Percentiles rank a stretch among this genome's conserved stretches.
These are phyloP conservation scores for Auricularia cornea DNA, from an alignment of 768 basidiomycete genomes.

Conservation along the genomic window DNA sequence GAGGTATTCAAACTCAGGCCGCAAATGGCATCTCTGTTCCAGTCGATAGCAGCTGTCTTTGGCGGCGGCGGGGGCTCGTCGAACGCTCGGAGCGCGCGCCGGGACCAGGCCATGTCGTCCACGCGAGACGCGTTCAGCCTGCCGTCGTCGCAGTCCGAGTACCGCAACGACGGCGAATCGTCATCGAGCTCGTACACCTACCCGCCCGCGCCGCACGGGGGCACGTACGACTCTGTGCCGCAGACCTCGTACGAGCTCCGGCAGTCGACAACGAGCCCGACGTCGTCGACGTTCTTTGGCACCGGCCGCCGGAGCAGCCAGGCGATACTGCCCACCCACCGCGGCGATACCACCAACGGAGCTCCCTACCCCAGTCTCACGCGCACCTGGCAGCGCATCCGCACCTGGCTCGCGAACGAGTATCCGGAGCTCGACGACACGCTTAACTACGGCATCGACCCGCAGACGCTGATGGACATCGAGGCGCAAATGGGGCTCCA, in stretches of 20 bases:
- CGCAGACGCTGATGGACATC: conserved; percentile 68
- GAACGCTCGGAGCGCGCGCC: conserved; percentile 17
- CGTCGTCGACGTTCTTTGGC: background rate
- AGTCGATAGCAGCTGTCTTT: conserved; percentile 9
- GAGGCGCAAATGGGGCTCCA: conserved; percentile 79
- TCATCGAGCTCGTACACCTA: conserved; percentile 54
- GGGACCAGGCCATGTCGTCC: conserved; percentile 58
- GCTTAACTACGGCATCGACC: conserved; percentile 83
- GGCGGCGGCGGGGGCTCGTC: background rate
- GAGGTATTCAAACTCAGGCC: background rate
- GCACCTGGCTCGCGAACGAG: conserved; percentile 70
- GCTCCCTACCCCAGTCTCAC: conserved; percentile 68
- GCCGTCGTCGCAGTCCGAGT: conserved; percentile 48
- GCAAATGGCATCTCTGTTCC: conserved; percentile 4
- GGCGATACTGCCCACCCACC: conserved; percentile 62
- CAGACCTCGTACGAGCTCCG: conserved; percentile 34
- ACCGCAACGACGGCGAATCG: conserved; percentile 41
- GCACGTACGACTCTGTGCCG: conserved; percentile 53
- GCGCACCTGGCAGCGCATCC: conserved; percentile 77
- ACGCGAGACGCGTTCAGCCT: conserved; percentile 88
- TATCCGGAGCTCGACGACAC: conserved; percentile 95
- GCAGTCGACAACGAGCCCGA: background rate
- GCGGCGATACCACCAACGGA: conserved; percentile 39
- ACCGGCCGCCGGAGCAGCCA: background rate
- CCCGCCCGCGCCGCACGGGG: conserved; percentile 52